Conservation (phyloP, 768 basidiomycete species). For the Termitomyces sp. region DNA sequence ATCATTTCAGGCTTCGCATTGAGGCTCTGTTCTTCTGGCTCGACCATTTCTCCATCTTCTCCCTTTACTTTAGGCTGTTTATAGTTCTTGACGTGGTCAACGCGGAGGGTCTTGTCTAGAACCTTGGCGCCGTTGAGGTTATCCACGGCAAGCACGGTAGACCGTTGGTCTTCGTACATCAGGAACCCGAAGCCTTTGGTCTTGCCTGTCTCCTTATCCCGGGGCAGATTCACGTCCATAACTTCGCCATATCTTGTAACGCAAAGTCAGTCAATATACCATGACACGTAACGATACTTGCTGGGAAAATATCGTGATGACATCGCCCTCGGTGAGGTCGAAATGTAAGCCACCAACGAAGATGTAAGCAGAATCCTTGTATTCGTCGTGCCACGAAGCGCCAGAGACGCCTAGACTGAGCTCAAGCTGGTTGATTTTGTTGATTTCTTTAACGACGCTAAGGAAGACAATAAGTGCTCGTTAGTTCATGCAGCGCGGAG, state of each 20-base stretch:
- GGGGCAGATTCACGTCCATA: conserved; percentile 90
- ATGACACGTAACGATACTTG: conserved; percentile 34
- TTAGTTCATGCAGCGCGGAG: no score
- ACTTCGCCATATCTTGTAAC: conserved; percentile 86
- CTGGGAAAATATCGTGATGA: conserved; percentile 98
- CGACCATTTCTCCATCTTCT: conserved; percentile 82
- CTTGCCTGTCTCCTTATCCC: conserved; percentile 91
- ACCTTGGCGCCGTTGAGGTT: conserved; percentile 96
- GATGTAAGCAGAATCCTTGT: conserved; percentile 96
- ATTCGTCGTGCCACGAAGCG: conserved; percentile 94
- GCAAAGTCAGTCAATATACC: conserved; percentile 2
- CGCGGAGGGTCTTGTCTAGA: conserved; percentile 79
- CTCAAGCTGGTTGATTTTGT: conserved; percentile 88
- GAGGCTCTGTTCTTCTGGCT: conserved; percentile 78
- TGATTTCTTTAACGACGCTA: conserved; percentile 92
- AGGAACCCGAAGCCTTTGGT: conserved; percentile 90
- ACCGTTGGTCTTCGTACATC: conserved; percentile 99
- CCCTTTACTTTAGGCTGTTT: conserved; percentile 77
- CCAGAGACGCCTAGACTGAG: conserved; percentile 69
- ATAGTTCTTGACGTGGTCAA: conserved; percentile 91
- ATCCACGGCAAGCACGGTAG: conserved; percentile 94
- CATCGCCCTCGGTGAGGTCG: conserved; percentile 95
- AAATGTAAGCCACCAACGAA: conserved; percentile 86
- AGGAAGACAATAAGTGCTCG: conserved; percentile 6
- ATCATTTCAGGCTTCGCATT: conserved; percentile 81